Base-by-base conservation (phyloP, 2,329 filamentous ascomycete species). In the Hortaea werneckii region DNA sequence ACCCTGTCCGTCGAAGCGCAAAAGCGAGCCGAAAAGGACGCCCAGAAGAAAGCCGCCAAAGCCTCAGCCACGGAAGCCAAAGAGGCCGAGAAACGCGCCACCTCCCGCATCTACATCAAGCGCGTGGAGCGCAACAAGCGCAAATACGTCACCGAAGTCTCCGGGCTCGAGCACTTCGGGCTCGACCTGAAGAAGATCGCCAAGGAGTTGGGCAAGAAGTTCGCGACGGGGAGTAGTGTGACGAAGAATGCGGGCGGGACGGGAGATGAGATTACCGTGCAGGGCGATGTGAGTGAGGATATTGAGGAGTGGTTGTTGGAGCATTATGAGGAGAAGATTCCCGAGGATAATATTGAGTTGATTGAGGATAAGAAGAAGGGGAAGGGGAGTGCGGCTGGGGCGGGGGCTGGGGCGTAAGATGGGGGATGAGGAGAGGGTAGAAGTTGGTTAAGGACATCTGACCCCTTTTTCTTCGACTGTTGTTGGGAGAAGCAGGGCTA, bases 171-270 rank as follows among this genome's bases (percentile, higher is more conserved):
- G 66, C 81, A 83, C 0, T 94, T 95, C 61, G 87, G 87, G 0
- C 67, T 96, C 37, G 90, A 96, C 46, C 76, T 95, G 60, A 98
- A 98, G 69, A 96, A 95, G 72, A 75, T 94, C 6, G 83, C 89
- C 48, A 96, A 96, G 74, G 92, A 96, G 61, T 82, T 96, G 56
- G 92, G 92, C 52, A 98, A 96, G 78, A 96, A 95, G 70, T 96
- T 98, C 63, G 92, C 92, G 29, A 96, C 92, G 7, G 92, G 92
- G 0, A 84, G 82, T 11, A 89, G 83, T 39, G 92, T 98, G 39
- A 96, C 90, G 6, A 95, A 95, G 71, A 78, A 85, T 1, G 56
- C 63, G 30, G 85, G 85, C 12, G 48, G 46, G 13, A 9, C n/a
- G 2, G 63, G 63, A 4, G 92, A 98, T 68, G 92, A 96, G 70